Percentiles rank a stretch among this genome's conserved stretches.
Conservation (phyloP, 2,329 filamentous ascomycete species). For the Alternaria arborescens region DNA sequence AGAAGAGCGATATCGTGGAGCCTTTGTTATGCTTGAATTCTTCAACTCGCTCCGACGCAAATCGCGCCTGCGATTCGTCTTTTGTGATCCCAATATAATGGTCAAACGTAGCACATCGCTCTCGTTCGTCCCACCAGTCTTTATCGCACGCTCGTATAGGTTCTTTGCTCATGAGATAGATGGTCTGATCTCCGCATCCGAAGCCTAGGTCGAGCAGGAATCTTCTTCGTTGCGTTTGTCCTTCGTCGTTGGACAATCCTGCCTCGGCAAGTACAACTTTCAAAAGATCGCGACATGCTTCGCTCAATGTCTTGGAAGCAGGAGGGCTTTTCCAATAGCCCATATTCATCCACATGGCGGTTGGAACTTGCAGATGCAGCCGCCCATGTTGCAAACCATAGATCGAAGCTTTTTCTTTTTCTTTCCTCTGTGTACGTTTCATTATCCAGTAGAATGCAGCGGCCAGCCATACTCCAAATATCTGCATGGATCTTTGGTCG, state of each 20-base stretch:
- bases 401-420: slow-evolving; percentile 11
- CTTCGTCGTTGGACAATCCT: slow-evolving; percentile 42
- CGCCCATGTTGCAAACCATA: slow-evolving; percentile 66
- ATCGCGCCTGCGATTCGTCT: slow-evolving; percentile 56
- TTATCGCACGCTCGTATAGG: slow-evolving; percentile 24
- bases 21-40: slow-evolving; percentile 10
- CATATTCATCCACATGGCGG: slow-evolving; percentile 71
- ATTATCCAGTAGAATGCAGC: neutral
- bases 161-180: slow-evolving; percentile 51
- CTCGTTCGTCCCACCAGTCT: slow-evolving; percentile 26
- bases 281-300: slow-evolving; percentile 62
- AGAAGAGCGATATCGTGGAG: slow-evolving; percentile 53
- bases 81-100: slow-evolving; percentile 64
- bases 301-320: slow-evolving; percentile 39
- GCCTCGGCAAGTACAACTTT: slow-evolving; percentile 57
- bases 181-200: slow-evolving; percentile 67
- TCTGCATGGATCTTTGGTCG: neutral
- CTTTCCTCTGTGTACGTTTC: neutral
- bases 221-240: slow-evolving; percentile 9
- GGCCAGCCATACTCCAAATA: neutral
- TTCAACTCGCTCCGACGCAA: slow-evolving; percentile 35
- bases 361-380: slow-evolving; percentile 60
- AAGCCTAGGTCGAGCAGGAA: slow-evolving; percentile 64
- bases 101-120: slow-evolving; percentile 18
- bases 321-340: slow-evolving; percentile 62